Percentiles rank a stretch among this genome's conserved stretches.
phyloP scores from a whole-genome alignment of 768 basidiomycete genomes.

The Suillus subluteus region DNA sequence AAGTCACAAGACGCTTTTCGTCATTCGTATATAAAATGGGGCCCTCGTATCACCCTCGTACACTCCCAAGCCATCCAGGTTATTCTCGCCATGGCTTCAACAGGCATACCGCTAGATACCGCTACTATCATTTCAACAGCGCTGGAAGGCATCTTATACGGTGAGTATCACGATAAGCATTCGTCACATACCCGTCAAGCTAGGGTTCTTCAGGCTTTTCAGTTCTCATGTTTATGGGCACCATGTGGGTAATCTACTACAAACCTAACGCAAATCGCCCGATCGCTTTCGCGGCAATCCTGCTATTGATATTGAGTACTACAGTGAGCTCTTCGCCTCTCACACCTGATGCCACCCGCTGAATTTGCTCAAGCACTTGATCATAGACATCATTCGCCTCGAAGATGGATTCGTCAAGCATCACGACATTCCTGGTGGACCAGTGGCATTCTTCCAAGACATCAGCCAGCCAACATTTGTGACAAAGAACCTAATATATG shows the following conservation, averaged over 20 bases:
- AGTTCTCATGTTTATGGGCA: conserved; percentile 32
- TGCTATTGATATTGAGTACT: conserved; percentile 27
- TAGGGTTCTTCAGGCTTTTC: conserved; percentile 27
- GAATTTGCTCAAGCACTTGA: conserved; percentile 16
- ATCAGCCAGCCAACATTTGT: conserved; percentile 27
- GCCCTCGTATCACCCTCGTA: background rate
- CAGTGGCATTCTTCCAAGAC: conserved; percentile 26
- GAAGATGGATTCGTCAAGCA: conserved; percentile 25
- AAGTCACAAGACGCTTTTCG: background rate
- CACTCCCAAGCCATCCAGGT: background rate
- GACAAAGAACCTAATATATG: conserved; percentile 27
- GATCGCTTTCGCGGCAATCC: conserved; percentile 20
- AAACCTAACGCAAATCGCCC: conserved; percentile 14
- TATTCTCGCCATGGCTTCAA: background rate
- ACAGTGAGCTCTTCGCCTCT: conserved; percentile 17
- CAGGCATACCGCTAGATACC: conserved; percentile 22
- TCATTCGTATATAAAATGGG: background rate
- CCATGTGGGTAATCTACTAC: conserved; percentile 18
- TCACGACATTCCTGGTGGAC: conserved; percentile 28
- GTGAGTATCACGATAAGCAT: conserved; percentile 12
- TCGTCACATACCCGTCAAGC: background rate
- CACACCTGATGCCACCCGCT: background rate
- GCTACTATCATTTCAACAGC: conserved; percentile 27
- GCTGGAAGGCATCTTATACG: conserved; percentile 32
- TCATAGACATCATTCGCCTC: conserved; percentile 22